phyloP scores from a whole-genome alignment of 768 basidiomycete species.

The Suillus variegatus region DNA sequence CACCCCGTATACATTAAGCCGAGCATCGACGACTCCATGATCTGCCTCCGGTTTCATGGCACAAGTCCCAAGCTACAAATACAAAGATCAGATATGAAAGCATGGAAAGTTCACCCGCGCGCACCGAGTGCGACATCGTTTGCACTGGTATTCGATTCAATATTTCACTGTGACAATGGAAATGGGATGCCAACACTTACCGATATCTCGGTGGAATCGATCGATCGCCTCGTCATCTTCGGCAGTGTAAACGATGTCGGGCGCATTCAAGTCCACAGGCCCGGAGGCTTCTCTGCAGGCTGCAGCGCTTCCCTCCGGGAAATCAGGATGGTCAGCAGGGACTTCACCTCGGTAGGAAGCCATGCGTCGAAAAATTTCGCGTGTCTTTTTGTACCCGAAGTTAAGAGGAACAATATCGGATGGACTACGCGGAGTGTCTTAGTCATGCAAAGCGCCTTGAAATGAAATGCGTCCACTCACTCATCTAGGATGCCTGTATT shows the following conservation, averaged over 20 bases:
- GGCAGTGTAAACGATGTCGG: constrained; percentile 32
- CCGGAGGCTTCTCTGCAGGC: constrained; percentile 17
- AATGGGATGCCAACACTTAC: constrained; percentile 13
- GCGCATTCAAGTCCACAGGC: constrained; percentile 26
- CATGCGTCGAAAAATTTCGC: constrained; percentile 42
- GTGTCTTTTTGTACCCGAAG: constrained; percentile 27
- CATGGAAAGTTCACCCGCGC: neutral
- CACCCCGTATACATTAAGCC: constrained; percentile 65
- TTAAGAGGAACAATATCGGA: constrained; percentile 28
- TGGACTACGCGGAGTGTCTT: constrained; percentile 11
- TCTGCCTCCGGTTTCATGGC: constrained; percentile 62
- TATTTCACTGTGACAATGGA: too few species aligned
- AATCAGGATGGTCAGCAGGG: constrained; percentile 19
- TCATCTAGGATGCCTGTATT: constrained; percentile 46
- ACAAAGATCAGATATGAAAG: neutral
- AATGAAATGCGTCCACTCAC: constrained; percentile 28
- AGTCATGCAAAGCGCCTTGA: neutral
- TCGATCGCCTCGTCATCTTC: constrained; percentile 39
- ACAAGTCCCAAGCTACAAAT: constrained; percentile 58
- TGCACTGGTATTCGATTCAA: constrained; percentile 18
- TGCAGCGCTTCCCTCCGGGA: constrained; percentile 30
- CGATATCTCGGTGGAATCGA: constrained; percentile 20
- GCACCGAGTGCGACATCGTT: constrained; percentile 36
- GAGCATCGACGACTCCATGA: constrained; percentile 62
- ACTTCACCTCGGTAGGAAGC: constrained; percentile 39